Conservation (phyloP, 2,329 filamentous ascomycete species). For the Neonectria hederae region DNA sequence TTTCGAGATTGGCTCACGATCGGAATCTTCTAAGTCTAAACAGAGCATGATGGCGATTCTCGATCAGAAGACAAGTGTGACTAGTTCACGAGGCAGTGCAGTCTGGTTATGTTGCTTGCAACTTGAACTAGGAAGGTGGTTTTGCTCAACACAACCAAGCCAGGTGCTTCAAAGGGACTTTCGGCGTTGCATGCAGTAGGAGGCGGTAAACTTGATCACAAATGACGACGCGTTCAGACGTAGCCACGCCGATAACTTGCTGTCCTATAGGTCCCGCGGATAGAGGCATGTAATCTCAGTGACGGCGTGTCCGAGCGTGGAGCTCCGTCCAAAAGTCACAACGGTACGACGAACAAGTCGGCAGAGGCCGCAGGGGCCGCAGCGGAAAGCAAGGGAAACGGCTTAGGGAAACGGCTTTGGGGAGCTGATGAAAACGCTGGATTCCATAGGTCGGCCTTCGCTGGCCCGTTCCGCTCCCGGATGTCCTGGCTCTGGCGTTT, state of each 20-base stretch:
- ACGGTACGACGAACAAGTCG: background rate
- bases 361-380: background rate
- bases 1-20: background rate
- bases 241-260: background rate
- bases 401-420: background rate
- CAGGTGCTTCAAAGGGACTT: background rate
- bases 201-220: background rate
- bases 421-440: background rate
- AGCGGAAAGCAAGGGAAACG: background rate
- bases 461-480: background rate
- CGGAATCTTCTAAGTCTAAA: background rate
- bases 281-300: background rate
- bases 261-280: constrained; percentile 2
- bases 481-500: background rate
- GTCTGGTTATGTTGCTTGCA: background rate
- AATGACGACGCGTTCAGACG: too few species aligned
- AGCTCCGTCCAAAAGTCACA: background rate
- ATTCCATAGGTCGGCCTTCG: background rate
- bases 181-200: background rate
- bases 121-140: background rate
- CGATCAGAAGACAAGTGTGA: constrained; percentile 6
- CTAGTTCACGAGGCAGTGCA: constrained; percentile 2
- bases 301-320: constrained; percentile 5
- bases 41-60: constrained; percentile 7
- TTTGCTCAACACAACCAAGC: background rate